Conservation (phyloP, 768 basidiomycete species). For the Asterophora lycoperdoides region DNA sequence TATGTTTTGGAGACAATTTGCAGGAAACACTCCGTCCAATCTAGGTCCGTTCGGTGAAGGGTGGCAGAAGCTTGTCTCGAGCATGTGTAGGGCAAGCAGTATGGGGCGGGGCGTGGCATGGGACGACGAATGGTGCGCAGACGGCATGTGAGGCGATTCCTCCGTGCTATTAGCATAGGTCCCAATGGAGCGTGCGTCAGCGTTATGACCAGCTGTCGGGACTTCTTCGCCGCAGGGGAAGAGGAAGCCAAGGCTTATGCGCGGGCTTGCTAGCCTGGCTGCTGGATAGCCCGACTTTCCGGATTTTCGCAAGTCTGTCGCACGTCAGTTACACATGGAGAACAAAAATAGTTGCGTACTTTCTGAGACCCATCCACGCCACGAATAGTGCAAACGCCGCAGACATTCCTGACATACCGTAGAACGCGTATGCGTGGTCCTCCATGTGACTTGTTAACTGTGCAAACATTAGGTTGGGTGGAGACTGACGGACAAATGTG, state of each 20-base stretch:
- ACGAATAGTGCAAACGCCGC: conserved; percentile 56
- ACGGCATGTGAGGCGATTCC: conserved; percentile 1
- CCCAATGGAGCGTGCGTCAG: not conserved
- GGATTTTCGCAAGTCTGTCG: conserved; percentile 39
- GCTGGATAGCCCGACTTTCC: conserved; percentile 43
- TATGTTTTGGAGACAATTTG: conserved; percentile 1
- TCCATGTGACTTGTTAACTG: conserved; percentile 78
- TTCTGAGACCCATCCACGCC: conserved; percentile 64
- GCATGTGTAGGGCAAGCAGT: not conserved
- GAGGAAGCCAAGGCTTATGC: conserved; percentile 39
- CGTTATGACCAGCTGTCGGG: conserved; percentile 39
- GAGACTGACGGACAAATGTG: conserved; percentile 4
- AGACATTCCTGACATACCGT: conserved; percentile 55
- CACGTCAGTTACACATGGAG: conserved; percentile 4
- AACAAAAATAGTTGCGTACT: conserved; percentile 28
- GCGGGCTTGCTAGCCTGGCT: conserved; percentile 24
- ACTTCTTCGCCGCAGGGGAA: conserved; percentile 40
- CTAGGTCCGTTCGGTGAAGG: conserved; percentile 7
- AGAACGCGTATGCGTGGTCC: conserved; percentile 69
- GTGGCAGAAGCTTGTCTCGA: conserved; percentile 4
- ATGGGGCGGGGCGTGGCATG: not conserved
- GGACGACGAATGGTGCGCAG: not conserved
- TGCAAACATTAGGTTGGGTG: conserved; percentile 8
- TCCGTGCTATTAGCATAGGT: conserved; percentile 4
- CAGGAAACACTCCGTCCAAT: conserved; percentile 6